Evolutionary conservation across 2,329 filamentous ascomycete genomes (phyloP), one percentile per base, ranked within the genome.

Genomic region (Colletotrichum sp.): DNA sequence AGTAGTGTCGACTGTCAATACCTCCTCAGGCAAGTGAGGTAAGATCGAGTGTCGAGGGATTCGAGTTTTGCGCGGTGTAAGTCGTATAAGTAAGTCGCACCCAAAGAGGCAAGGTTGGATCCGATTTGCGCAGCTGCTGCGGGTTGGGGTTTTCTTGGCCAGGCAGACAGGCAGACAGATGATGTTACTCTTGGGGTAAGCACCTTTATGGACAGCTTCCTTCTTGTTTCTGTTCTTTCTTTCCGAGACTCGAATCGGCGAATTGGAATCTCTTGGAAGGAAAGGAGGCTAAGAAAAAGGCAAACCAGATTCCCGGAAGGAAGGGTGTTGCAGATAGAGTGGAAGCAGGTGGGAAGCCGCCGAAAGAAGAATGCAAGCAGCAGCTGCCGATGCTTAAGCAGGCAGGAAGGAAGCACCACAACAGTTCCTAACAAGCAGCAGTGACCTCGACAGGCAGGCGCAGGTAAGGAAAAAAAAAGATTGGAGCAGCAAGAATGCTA

Each of bases 31-130:
- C 15, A 39, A 39, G 36, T 44, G 36, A 44, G 36, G 36, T 18
- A 44, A 10, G 39, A n/a, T 44, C 18, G 8, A 7, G n/a, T 49
- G 44, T 49, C 44, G 44, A 49, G 44, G 44, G 18, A 49, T 49
- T 49, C 44, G n/a, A 49, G n/a, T 13, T 21, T 49, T 49, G 44
- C 34, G 16, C 16, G 55, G 44, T 72, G 70, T 59, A 76, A 65
- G 73, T 73, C 44, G 63, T 49, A 49, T 21, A 49, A 49, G 68
- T 36, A 75, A 55, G 72, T 72, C 57, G 39, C 68, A 32, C 44
- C 39, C 13, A 68, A 68, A 68, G 30, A 68, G 30, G 49, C 49
- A 57, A 67, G 36, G 62, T n/a, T 44, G 39, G 39, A 1, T 55
- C 44, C 69, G 62, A 67, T 67, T 28, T 67, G 55, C 30, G 24